phyloP scores from a whole-genome alignment of 2,329 filamentous ascomycete genomes.

The Colletotrichum lindemuthianum region DNA sequence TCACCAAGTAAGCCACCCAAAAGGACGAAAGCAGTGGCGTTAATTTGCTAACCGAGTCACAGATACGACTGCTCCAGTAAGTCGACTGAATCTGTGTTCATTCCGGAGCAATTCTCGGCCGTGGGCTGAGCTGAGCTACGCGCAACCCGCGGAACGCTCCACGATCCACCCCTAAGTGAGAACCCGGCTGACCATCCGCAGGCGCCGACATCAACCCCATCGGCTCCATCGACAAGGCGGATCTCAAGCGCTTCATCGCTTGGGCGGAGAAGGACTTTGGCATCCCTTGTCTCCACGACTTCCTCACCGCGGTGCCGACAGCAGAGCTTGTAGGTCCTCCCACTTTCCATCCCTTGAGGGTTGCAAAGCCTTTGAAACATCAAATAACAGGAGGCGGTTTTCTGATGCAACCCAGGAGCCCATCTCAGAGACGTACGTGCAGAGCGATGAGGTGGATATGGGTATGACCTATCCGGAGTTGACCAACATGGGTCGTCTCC shows the following conservation, averaged over 20 bases:
- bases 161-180: neutral
- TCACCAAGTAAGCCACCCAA: constrained; percentile 66
- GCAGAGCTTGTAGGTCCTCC: constrained; percentile 59
- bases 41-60: neutral
- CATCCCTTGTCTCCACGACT: constrained; percentile 72
- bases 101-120: neutral
- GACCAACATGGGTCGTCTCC: constrained; percentile 46
- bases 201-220: constrained; percentile 66
- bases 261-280: constrained; percentile 69
- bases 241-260: constrained; percentile 77
- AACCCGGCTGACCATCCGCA: constrained; percentile 15
- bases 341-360: neutral
- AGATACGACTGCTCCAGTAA: constrained; percentile 36
- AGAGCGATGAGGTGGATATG: constrained; percentile 61
- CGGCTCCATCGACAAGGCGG: constrained; percentile 69
- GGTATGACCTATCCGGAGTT: constrained; percentile 63
- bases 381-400: neutral
- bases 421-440: constrained; percentile 68
- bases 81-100: neutral
- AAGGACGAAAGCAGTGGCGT: neutral
- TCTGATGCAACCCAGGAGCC: constrained; percentile 55
- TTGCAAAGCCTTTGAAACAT: neutral
- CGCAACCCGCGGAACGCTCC: too few relatives aligned
- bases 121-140: too few relatives aligned
- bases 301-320: constrained; percentile 71